Evolutionary conservation across 768 basidiomycete species (phyloP), one percentile per base, ranked within the genome.

Genomic region (Lactarius akahatsu): DNA sequence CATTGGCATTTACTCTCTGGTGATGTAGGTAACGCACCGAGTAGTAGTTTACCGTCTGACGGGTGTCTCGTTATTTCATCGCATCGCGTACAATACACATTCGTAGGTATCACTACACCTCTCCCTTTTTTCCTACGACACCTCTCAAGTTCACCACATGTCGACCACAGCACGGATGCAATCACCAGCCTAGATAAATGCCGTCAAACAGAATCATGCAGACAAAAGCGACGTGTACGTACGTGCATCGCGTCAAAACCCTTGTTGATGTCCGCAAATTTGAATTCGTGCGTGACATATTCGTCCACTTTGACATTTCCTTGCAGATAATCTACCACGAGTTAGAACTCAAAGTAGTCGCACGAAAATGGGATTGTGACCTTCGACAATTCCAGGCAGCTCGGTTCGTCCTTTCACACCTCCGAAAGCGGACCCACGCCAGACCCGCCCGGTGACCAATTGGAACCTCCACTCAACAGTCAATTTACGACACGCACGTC

Each of bases 351-450:
- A 23, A 34, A 28, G 15, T 6, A 23, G 54, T 30, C 52, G 36
- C 9, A 34, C 57, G 30, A 61, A 3, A 59, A 18, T 18, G 60
- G 18, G 54, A 61, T 45, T 30, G 23, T 71, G 67, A 92, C 93
- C 92, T 76, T 96, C 88, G 9, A 98, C 95, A 40, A 98, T 86
- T 28, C 92, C 92, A 54, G 96, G 96, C 50, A 98, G 81, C 78
- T 98, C 96, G 20, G 96, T 94, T 64, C 97, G 86, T 41, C 96
- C 97, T 80, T 98, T 98, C 70, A 99, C 96, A 61, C 97, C 97
- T 63, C 97, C 97, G 73, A 98, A 99, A 2, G 97, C 97, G 41
- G 85, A 81, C 54, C 97, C 97, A 73, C 94, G 89, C 97, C 97
- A 98, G 56, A 87, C 90, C 59, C 95, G 87, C 57, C 94, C 94